phyloP scores from a whole-genome alignment of 768 basidiomycete genomes.

The Tricholoma furcatifolium region DNA sequence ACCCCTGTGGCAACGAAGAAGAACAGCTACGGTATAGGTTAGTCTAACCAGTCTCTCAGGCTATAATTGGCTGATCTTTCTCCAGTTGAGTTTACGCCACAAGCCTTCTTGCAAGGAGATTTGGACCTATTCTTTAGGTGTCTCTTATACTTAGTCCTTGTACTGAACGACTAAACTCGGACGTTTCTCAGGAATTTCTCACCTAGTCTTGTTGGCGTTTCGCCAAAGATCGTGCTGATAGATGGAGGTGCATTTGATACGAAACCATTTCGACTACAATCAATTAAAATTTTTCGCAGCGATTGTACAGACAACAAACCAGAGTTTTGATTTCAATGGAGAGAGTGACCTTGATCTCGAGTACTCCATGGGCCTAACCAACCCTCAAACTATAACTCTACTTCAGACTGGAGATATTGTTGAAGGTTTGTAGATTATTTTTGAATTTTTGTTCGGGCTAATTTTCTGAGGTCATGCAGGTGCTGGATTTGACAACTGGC shows the following conservation, averaged over 20 bases:
- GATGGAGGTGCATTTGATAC: slow-evolving; percentile 28
- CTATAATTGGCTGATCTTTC: neutral
- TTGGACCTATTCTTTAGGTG: slow-evolving; percentile 39
- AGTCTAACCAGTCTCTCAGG: neutral
- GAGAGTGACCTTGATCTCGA: slow-evolving; percentile 60
- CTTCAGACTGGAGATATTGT: slow-evolving; percentile 44
- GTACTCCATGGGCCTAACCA: slow-evolving; percentile 51
- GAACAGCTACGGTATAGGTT: slow-evolving; percentile 28
- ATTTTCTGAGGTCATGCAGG: slow-evolving; percentile 22
- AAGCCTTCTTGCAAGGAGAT: slow-evolving; percentile 10
- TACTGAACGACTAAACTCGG: neutral
- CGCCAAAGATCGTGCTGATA: slow-evolving; percentile 32
- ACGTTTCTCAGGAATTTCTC: slow-evolving; percentile 32
- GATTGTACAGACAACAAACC: slow-evolving; percentile 38
- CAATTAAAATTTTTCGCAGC: slow-evolving; percentile 23
- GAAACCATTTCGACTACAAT: neutral
- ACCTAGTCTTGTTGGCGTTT: slow-evolving; percentile 31
- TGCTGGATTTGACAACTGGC: slow-evolving; percentile 47
- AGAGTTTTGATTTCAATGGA: slow-evolving; percentile 47
- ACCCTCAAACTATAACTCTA: slow-evolving; percentile 37
- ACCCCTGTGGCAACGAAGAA: slow-evolving; percentile 24
- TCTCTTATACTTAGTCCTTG: neutral
- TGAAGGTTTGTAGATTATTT: slow-evolving; percentile 26
- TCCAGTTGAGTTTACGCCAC: slow-evolving; percentile 11
- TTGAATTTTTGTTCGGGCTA: neutral